A percentile compares a stretch with the other conserved stretches of the same genome.
Conservation (phyloP, 495 filamentous ascomycete species). For the Ramalina peruviana region DNA sequence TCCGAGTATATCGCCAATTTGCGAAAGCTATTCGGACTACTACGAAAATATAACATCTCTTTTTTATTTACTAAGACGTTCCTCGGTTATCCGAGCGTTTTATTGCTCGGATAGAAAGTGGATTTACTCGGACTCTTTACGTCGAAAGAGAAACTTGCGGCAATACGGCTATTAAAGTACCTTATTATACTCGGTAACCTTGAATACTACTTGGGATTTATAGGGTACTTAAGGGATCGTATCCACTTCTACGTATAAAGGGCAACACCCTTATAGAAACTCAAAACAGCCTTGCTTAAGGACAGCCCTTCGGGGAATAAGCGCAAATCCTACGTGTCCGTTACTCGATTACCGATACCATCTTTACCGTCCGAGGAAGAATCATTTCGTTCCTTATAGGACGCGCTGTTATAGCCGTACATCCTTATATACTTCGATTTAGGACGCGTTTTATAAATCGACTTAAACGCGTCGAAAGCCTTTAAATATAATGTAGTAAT, state of each 20-base stretch:
- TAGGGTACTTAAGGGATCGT: neutral
- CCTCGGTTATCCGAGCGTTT: too few species aligned
- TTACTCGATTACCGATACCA: too few species aligned
- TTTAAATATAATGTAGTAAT: neutral
- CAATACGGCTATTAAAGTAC: neutral
- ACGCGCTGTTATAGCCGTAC: neutral
- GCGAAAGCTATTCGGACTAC: neutral
- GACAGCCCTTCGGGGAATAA: neutral
- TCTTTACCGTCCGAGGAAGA: too few species aligned
- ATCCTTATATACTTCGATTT: neutral
- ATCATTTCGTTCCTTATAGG: neutral
- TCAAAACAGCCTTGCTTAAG: neutral
- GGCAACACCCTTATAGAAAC: neutral
- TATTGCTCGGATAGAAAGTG: too few species aligned
- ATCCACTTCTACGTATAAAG: slow-evolving; percentile 3
- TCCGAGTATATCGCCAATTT: neutral
- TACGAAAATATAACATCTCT: too few species aligned
- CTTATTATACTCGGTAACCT: neutral
- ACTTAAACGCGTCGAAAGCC: slow-evolving; percentile 3
- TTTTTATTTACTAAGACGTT: too few species aligned
- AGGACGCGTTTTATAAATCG: neutral
- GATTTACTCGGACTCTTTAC: too few species aligned
- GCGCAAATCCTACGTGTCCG: too few species aligned
- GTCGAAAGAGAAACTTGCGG: too few species aligned
- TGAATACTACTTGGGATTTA: slow-evolving; percentile 8